Conservation (phyloP, 1,284 basidiomycete genomes). For the Rhizoctonia solani region DNA sequence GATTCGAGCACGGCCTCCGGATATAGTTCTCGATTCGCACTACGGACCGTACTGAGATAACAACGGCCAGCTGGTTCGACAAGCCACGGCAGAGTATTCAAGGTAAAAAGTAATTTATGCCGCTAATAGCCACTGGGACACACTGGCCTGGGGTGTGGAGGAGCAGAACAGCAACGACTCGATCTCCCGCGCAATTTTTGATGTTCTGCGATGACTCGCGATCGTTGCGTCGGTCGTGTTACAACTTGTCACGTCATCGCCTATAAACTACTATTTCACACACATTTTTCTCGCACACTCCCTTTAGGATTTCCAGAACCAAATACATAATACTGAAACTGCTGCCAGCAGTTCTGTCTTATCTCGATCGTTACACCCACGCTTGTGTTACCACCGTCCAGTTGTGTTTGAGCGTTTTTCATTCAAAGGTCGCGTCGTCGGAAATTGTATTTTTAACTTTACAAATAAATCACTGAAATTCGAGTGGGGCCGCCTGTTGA, state of each 20-base stretch:
- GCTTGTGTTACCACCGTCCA: too few species aligned
- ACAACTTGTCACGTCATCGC: too few species aligned
- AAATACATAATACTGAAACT: too few species aligned
- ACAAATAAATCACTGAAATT: conserved; percentile 1
- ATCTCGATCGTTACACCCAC: too few species aligned
- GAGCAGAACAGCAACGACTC: not conserved
- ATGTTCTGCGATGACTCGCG: conserved; percentile 1
- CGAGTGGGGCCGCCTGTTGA: not conserved
- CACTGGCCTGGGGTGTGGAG: conserved; percentile 2
- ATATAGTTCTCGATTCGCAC: conserved; percentile 8
- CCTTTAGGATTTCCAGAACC: too few species aligned
- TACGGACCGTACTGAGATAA: conserved; percentile 30
- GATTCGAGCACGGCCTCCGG: conserved; percentile 27
- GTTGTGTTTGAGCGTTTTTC: not conserved
- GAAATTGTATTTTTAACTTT: not conserved
- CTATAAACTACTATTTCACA: too few species aligned
- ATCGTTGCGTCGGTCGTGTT: not conserved
- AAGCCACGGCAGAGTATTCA: not conserved
- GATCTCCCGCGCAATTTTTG: conserved; percentile 18
- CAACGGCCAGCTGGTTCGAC: conserved; percentile 3
- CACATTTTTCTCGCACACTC: too few species aligned
- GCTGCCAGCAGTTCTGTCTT: too few species aligned
- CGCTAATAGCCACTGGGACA: too few species aligned
- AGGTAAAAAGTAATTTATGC: not conserved
- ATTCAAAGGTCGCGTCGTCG: not conserved